Evolutionary conservation across 2,329 filamentous ascomycete species (phyloP), one percentile per base, ranked within the genome.

Genomic region (Boeremia lycopersici): DNA sequence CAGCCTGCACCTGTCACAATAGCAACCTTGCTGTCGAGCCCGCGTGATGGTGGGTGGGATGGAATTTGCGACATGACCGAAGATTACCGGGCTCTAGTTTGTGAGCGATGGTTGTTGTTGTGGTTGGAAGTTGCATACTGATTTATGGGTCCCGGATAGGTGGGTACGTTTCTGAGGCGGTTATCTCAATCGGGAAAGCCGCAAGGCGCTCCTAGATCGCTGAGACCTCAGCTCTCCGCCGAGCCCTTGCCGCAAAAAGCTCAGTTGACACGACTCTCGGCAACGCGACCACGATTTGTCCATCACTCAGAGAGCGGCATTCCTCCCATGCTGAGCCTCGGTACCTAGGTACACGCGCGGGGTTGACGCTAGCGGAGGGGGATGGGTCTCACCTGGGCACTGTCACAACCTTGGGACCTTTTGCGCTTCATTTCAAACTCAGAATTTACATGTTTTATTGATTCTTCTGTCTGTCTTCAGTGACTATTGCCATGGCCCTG

Each of bases 1-100:
- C 80, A 81, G 13, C 84, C 84, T 12, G 84, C 84, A n/a, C 84
- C 84, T 0, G 84, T 85, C 26, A 86, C 79, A 47, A 87, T 83
- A 39, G 82, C 81, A 13, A 81, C 78, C 56, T 78, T 77, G 30
- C 71, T 73, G 15, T 62, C 61, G 0, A 81, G 70, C 9, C 76
- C 78, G 8, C 78, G 73, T 2, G 71, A 70, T 3, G 79, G 78
- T 35, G 52, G 52, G 10, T 38, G 9, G 6, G 48, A 48, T 6
- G 62, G 51, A 12, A 65, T 63, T 12, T 62, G 52, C 13, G 57
- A 59, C 62, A 67, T 65, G 4, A 3, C 30, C 12, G 7, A 28
- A n/a, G 12, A 8, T 12, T 8, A 11, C 6, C 33, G 17, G 13
- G 9, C 9, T 31, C 12, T 12, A 13, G 9, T 17, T 13, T 6